phyloP scores from a whole-genome alignment of 2,329 filamentous ascomycete species.

The Beauveria sp. region DNA sequence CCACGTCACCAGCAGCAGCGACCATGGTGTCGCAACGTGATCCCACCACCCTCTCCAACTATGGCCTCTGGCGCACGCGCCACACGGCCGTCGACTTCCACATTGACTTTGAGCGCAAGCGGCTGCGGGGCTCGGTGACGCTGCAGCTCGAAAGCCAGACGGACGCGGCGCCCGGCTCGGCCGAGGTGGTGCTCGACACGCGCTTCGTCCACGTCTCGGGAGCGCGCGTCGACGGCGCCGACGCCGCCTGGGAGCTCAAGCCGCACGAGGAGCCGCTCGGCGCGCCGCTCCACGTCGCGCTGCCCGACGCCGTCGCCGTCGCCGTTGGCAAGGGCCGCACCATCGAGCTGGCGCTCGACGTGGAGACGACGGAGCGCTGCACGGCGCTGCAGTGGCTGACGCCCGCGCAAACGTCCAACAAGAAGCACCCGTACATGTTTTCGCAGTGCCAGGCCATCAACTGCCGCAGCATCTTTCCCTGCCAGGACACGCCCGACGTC shows the following conservation, averaged over 20 bases:
- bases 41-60: slow-evolving; percentile 87
- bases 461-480: slow-evolving; percentile 86
- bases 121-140: slow-evolving; percentile 67
- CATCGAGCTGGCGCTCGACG: slow-evolving; percentile 52
- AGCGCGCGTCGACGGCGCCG: slow-evolving; percentile 60
- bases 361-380: slow-evolving; percentile 80
- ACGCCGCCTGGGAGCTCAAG: slow-evolving; percentile 59
- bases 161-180: slow-evolving; percentile 54
- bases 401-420: slow-evolving; percentile 87
- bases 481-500: slow-evolving; percentile 94
- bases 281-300: slow-evolving; percentile 58
- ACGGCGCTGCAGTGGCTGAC: slow-evolving; percentile 94
- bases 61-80: slow-evolving; percentile 75
- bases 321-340: slow-evolving; percentile 45
- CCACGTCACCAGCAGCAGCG: neutral
- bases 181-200: slow-evolving; percentile 82
- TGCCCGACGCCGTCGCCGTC: slow-evolving; percentile 44
- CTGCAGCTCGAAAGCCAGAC: slow-evolving; percentile 72
- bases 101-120: slow-evolving; percentile 75
- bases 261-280: slow-evolving; percentile 67
- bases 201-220: slow-evolving; percentile 67
- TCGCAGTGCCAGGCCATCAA: slow-evolving; percentile 97
- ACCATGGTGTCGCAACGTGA: slow-evolving; percentile 46
- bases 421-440: slow-evolving; percentile 96
- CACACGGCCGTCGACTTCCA: slow-evolving; percentile 77